phyloP scores from a whole-genome alignment of 2,329 filamentous ascomycete genomes.

The Sclerotinia spermophila region DNA sequence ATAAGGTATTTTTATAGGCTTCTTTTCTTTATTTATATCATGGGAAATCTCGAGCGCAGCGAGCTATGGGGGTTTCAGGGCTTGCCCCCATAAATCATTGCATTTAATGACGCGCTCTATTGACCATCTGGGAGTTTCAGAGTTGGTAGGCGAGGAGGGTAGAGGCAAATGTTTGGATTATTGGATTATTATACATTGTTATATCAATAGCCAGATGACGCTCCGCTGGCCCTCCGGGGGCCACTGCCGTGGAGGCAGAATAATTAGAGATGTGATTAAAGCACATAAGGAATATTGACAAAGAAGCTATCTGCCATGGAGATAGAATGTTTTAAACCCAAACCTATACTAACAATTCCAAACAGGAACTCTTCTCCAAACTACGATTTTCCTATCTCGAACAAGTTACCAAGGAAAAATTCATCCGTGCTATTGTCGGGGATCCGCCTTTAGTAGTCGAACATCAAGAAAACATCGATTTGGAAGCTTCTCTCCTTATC shows the following conservation, averaged over 20 bases:
- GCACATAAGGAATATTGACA: background rate
- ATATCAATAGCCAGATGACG: too few relatives aligned
- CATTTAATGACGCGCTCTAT: background rate
- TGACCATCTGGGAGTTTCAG: background rate
- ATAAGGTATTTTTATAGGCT: constrained; percentile 59
- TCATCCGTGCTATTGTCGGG: constrained; percentile 86
- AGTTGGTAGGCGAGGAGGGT: background rate
- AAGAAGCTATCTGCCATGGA: background rate
- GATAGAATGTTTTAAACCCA: background rate
- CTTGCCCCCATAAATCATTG: background rate
- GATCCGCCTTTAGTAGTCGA: constrained; percentile 84
- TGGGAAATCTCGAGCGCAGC: background rate
- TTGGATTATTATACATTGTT: background rate
- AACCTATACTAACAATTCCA: constrained; percentile 9
- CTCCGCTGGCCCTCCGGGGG: background rate
- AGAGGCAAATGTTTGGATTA: background rate
- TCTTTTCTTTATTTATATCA: background rate
- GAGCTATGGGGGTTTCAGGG: background rate
- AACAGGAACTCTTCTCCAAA: constrained; percentile 83
- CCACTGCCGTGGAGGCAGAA: background rate
- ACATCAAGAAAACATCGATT: constrained; percentile 72
- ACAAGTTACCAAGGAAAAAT: constrained; percentile 98
- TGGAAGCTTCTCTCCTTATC: constrained; percentile 66
- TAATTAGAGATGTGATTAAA: background rate
- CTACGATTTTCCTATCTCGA: constrained; percentile 96